Conservation (phyloP, 768 basidiomycete genomes). For the Gloeopeniophorella convolvens region DNA sequence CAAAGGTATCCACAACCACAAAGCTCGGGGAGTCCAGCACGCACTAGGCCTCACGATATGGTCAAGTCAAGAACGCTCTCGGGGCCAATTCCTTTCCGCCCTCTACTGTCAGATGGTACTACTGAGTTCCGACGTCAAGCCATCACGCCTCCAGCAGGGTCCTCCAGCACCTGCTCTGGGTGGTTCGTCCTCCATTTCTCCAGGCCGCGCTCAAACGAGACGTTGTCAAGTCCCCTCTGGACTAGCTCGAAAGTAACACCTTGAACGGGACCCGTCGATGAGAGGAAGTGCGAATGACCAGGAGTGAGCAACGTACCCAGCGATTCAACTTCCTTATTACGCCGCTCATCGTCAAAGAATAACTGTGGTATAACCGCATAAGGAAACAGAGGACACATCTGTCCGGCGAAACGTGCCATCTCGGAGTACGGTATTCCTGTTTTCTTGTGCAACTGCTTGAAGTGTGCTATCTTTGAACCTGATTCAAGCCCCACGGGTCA, state of each 20-base stretch:
- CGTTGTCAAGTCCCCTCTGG: not conserved
- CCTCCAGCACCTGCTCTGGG: not conserved
- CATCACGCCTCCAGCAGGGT: not conserved
- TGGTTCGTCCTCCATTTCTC: conserved; percentile 2
- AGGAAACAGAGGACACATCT: not conserved
- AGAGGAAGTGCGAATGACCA: not conserved
- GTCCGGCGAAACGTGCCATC: conserved; percentile 33
- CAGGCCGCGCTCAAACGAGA: conserved; percentile 1
- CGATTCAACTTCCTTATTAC: conserved; percentile 40
- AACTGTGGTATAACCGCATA: conserved; percentile 26
- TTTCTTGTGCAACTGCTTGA: conserved; percentile 54
- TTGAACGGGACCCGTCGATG: not conserved
- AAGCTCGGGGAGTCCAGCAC: no score
- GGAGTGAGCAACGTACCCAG: conserved; percentile 23
- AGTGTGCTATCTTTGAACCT: conserved; percentile 81
- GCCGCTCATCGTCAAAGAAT: conserved; percentile 46
- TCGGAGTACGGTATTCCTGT: conserved; percentile 48
- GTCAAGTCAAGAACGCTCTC: no score
- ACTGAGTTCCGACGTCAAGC: no score
- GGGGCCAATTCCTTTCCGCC: no score
- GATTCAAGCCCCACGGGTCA: not conserved
- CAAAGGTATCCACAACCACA: no score
- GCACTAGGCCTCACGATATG: no score
- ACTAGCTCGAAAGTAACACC: conserved; percentile 5
- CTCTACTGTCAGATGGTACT: no score